These are phyloP conservation scores for Monosporascus sp. DNA, from an alignment of 2,329 filamentous ascomycete species.

Conservation along the genomic window DNA sequence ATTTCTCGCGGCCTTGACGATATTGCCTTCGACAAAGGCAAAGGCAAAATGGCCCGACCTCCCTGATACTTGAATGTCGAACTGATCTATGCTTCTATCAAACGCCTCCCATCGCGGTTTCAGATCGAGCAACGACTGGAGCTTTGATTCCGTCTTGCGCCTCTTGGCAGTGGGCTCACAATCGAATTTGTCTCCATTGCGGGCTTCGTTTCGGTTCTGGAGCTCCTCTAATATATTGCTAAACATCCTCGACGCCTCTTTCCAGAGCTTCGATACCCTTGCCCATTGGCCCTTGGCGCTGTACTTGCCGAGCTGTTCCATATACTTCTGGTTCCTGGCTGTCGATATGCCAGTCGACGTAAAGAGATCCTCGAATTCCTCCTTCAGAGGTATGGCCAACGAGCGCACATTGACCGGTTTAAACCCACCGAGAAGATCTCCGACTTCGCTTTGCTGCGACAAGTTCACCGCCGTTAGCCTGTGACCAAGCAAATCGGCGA, in stretches of 20 bases:
- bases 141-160: constrained; percentile 59
- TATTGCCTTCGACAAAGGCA: constrained; percentile 91
- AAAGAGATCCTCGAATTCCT: constrained; percentile 90
- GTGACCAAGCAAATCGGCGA: constrained; percentile 77
- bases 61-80: constrained; percentile 73
- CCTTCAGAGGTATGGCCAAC: constrained; percentile 81
- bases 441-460: constrained; percentile 95
- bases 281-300: constrained; percentile 81
- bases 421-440: constrained; percentile 92
- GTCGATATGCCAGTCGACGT: constrained; percentile 76
- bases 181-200: constrained; percentile 30
- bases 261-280: constrained; percentile 81
- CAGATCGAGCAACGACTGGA: constrained; percentile 56
- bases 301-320: constrained; percentile 74
- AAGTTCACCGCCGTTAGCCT: constrained; percentile 91
- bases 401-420: constrained; percentile 91
- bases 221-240: constrained; percentile 60
- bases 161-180: constrained; percentile 65
- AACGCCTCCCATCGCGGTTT: constrained; percentile 76
- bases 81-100: constrained; percentile 65
- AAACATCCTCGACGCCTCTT: constrained; percentile 84
- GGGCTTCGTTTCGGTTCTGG: constrained; percentile 34
- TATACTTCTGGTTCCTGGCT: constrained; percentile 81
- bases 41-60: constrained; percentile 79
- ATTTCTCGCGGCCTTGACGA: constrained; percentile 92